Conservation (phyloP, 768 basidiomycete genomes). For the Russula griseocarnosa region DNA sequence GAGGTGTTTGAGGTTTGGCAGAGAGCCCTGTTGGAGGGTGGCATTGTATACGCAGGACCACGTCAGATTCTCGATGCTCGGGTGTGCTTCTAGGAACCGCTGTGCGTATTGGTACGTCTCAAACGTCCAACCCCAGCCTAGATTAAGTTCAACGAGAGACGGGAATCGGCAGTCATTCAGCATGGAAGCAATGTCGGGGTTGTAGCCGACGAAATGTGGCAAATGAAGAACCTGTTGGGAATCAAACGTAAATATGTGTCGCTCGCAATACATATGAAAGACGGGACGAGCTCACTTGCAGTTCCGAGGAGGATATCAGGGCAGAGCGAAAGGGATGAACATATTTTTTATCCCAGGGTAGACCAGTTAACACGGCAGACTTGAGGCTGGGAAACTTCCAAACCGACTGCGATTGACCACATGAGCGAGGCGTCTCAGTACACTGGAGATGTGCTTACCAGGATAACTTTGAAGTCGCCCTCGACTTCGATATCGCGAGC, state of each 20-base stretch:
- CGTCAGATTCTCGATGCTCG: constrained; percentile 21
- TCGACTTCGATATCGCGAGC: constrained; percentile 7
- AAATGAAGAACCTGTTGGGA: constrained; percentile 20
- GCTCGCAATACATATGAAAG: neutral
- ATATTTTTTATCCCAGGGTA: constrained; percentile 23
- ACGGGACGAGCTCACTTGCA: constrained; percentile 9
- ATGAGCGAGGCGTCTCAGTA: neutral
- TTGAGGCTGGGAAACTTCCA: constrained; percentile 24
- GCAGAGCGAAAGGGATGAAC: constrained; percentile 16
- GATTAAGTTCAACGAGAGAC: constrained; percentile 18
- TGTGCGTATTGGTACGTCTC: constrained; percentile 23
- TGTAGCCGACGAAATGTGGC: constrained; percentile 23
- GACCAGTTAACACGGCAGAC: constrained; percentile 22
- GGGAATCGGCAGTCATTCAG: constrained; percentile 22
- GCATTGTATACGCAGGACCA: constrained; percentile 23
- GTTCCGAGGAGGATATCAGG: constrained; percentile 2
- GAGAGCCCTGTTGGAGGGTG: constrained; percentile 7
- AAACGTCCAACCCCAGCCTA: constrained; percentile 25
- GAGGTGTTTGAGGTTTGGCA: constrained; percentile 22
- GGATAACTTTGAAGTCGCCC: neutral
- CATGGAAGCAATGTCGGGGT: constrained; percentile 14
- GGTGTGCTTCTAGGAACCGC: constrained; percentile 24
- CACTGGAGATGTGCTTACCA: neutral
- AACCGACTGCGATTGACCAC: neutral
- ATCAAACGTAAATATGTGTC: neutral